These are phyloP conservation scores for Moesziomyces sp. DNA, from an alignment of 1,284 basidiomycete genomes.

Conservation along the genomic window DNA sequence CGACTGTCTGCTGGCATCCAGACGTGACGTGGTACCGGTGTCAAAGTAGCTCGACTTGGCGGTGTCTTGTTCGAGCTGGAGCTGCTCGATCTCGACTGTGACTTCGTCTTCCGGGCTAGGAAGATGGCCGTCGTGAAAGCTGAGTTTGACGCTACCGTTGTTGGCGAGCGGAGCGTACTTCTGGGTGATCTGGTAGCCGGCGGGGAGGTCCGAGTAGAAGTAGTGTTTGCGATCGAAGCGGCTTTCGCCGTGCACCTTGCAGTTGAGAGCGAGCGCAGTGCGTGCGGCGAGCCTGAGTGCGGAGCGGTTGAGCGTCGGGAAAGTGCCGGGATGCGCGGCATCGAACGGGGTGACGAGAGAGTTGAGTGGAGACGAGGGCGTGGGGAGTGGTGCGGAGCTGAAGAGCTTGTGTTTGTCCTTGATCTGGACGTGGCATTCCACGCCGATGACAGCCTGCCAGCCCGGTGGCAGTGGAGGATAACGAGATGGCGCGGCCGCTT, in stretches of 20 bases:
- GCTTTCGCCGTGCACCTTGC: constrained; percentile 71
- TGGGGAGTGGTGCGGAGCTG: constrained; percentile 73
- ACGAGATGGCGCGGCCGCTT: constrained; percentile 8
- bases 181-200: constrained; percentile 97
- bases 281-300: constrained; percentile 84
- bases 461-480: constrained; percentile 52
- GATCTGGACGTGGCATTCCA: constrained; percentile 95
- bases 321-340: constrained; percentile 89
- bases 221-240: constrained; percentile 90
- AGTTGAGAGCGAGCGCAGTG: constrained; percentile 83
- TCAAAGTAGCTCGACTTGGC: constrained; percentile 81
- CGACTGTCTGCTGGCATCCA: constrained; percentile 5
- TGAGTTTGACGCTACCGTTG: constrained; percentile 75
- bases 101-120: constrained; percentile 69
- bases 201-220: constrained; percentile 93
- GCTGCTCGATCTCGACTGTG: constrained; percentile 84
- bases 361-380: constrained; percentile 75
- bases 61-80: constrained; percentile 97
- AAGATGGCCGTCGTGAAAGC: constrained; percentile 58
- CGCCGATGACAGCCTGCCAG: constrained; percentile 79
- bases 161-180: constrained; percentile 87
- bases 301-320: constrained; percentile 81
- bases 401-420: constrained; percentile 88
- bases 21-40: constrained; percentile 65
- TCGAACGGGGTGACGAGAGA: constrained; percentile 84